Evolutionary conservation across 345 rosid genomes (phyloP), one percentile per base, ranked within the genome.

Genomic region (Citrus sp.): DNA sequence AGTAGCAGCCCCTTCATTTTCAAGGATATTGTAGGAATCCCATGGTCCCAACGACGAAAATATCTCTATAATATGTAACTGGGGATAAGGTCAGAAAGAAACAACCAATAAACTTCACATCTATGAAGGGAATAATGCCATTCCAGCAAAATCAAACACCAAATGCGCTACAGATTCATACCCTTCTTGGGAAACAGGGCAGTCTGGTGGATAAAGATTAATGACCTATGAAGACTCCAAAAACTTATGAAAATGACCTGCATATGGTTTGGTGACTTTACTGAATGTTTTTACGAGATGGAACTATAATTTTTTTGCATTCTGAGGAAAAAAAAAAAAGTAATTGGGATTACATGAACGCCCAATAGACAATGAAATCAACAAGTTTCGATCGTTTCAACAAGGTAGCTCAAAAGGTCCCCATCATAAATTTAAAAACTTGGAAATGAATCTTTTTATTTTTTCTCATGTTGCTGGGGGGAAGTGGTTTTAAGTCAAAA

Each of bases 91-190:
- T 76, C 64, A 25, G 63, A 40, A 58, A n/a, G 22, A 42, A 75
- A 76, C 62, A 65, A 34, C 70, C 63, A 66, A 76, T 62, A 76
- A 76, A 32, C 67, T 65, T 22, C 78, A 30, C 24, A 0, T 21
- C 10, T 22, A 8, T 16, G 14, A 18, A 9, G 68, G 19, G 60
- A 49, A 60, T 42, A 27, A 38, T 30, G 24, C 28, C 18, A 75
- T 60, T 46, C 24, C 37, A 65, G 59, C n/a, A 40, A 54, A 22
- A 22, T 22, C 49, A 21, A n/a, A 21, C 76, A 35, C 66, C n/a
- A 58, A 24, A 5, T n/a, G 76, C 14, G 21, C n/a, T 4, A n/a
- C 27, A 0, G 24, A 35, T 32, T 12, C 38, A 28, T 46, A 21
- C 70, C 38, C 46, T 63, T 75, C 7, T 74, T 19, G 46, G 61